Evolutionary conservation across 345 rosid species (phyloP).

Genomic region (Lepidium africanum): DNA sequence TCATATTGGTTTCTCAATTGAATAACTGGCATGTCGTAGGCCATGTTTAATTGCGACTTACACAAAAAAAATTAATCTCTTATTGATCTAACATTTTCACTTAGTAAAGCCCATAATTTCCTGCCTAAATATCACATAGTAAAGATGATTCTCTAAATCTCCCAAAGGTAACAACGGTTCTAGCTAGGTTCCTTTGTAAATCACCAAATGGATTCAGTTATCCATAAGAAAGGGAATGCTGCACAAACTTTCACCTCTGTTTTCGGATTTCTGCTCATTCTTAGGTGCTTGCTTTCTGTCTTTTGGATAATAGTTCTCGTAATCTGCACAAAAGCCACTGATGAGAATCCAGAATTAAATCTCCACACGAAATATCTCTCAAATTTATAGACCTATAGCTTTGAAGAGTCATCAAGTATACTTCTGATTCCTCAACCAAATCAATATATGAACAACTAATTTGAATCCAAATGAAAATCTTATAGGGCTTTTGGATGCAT

Average conservation of each 20-base stretch:
- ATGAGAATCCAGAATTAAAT: background rate
- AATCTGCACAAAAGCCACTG: conserved; percentile 41
- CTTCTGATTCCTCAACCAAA: background rate
- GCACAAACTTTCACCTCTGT: conserved; percentile 41
- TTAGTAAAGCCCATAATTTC: background rate
- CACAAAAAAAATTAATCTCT: background rate
- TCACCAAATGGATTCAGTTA: background rate
- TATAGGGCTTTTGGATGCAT: background rate
- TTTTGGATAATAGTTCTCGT: conserved; percentile 74
- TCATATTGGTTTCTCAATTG: background rate
- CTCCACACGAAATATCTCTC: background rate
- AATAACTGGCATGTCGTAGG: background rate
- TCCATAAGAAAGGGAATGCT: background rate
- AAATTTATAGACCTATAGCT: background rate
- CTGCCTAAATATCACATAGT: background rate
- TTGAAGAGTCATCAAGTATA: background rate
- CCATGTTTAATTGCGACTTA: background rate
- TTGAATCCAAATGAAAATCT: background rate
- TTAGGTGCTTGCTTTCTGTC: conserved; percentile 64
- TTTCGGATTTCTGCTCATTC: conserved; percentile 67
- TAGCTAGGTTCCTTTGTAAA: background rate
- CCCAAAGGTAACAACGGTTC: background rate
- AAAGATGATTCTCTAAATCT: background rate
- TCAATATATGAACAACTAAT: background rate
- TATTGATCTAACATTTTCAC: background rate